A percentile compares a stretch with the other conserved stretches of the same genome.
These are phyloP conservation scores for Smittium mucronatum DNA, from an alignment of 371 early-diverging fungal species.

Conservation along the genomic window DNA sequence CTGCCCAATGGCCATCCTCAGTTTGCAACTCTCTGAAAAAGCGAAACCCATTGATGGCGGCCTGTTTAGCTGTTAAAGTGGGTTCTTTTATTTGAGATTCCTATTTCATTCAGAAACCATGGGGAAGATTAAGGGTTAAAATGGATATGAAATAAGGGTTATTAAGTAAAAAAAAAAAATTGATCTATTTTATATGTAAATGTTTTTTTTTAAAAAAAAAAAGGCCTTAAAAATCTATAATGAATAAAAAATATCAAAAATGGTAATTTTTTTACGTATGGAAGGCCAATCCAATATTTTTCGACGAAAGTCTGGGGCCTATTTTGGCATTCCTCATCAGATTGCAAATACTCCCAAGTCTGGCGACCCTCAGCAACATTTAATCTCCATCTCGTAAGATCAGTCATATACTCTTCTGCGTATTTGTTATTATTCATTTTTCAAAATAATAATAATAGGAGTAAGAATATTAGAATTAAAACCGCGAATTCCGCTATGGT, in stretches of 20 bases:
- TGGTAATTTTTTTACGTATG: too few species aligned
- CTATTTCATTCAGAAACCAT: neutral
- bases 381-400: constrained; percentile 32
- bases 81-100: constrained; percentile 16
- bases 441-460: too few species aligned
- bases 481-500: too few species aligned
- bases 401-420: constrained; percentile 24
- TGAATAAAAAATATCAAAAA: too few species aligned
- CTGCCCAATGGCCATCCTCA: constrained; percentile 93
- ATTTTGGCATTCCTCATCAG: constrained; percentile 43
- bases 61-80: constrained; percentile 49
- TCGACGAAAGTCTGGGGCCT: constrained; percentile 72
- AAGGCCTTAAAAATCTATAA: too few species aligned
- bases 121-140: neutral
- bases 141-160: neutral
- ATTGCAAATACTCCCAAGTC: constrained; percentile 77
- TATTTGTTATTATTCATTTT: constrained; percentile 10
- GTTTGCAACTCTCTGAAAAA: constrained; percentile 81
- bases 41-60: constrained; percentile 76
- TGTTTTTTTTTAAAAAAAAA: too few species aligned
- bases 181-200: too few species aligned
- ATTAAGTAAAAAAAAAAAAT: too few species aligned
- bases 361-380: constrained; percentile 60
- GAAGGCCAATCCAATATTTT: constrained; percentile 80
- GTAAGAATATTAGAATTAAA: too few species aligned